phyloP scores from a whole-genome alignment of 208 protist genomes.

The Lotmaria passim region DNA sequence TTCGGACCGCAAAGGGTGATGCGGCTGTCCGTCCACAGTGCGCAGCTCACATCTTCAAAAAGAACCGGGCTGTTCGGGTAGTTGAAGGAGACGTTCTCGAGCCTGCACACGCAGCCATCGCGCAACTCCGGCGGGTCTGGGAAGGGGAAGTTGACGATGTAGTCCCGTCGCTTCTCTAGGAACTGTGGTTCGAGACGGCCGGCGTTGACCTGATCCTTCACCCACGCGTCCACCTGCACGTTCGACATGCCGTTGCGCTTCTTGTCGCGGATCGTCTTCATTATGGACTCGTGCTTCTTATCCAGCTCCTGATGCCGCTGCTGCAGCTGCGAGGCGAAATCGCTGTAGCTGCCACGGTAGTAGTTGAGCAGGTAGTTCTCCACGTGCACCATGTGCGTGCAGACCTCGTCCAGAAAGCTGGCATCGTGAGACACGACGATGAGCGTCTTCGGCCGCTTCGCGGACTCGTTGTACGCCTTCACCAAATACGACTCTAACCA shows the following conservation, averaged over 20 bases:
- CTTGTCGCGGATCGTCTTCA: conserved; percentile 84
- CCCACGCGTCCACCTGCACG: conserved; percentile 79
- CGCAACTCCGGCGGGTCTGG: conserved; percentile 72
- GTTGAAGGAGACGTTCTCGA: conserved; percentile 85
- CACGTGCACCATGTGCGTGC: conserved; percentile 94
- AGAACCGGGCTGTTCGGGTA: conserved; percentile 79
- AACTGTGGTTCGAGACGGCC: conserved; percentile 69
- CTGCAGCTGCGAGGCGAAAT: conserved; percentile 77
- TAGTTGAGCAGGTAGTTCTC: conserved; percentile 90
- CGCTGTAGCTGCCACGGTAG: conserved; percentile 82
- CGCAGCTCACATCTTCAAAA: conserved; percentile 81
- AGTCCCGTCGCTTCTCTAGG: conserved; percentile 87
- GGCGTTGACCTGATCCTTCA: conserved; percentile 75
- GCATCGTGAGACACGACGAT: conserved; percentile 97
- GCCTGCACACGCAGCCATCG: conserved; percentile 84
- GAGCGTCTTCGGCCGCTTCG: conserved; percentile 88
- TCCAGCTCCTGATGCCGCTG: conserved; percentile 83
- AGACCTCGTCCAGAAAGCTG: conserved; percentile 95
- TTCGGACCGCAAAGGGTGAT: conserved; percentile 92
- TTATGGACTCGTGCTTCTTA: conserved; percentile 82
- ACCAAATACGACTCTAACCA: conserved; percentile 95
- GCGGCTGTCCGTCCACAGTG: conserved; percentile 88
- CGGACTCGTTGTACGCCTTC: conserved; percentile 77
- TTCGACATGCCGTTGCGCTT: conserved; percentile 91
- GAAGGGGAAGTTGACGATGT: conserved; percentile 92